Conservation (phyloP, 352 stramenopile genomes). For the Globisporangium cederbergense region DNA sequence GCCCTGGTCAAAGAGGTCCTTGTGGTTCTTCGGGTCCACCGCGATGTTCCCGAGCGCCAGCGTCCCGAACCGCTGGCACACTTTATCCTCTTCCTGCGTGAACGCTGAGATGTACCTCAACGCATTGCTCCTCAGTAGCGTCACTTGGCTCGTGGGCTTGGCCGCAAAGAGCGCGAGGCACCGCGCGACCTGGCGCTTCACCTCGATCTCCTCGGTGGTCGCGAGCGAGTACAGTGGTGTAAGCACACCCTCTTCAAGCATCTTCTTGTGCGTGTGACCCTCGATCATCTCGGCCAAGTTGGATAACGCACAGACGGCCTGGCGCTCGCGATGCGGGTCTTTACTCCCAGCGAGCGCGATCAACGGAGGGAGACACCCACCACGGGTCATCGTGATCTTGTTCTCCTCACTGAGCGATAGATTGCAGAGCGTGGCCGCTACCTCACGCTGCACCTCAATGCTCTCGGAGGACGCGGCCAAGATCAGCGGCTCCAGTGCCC, state of each 20-base stretch:
- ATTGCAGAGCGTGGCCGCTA: constrained; percentile 93
- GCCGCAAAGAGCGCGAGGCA: constrained; percentile 93
- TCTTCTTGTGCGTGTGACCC: constrained; percentile 92
- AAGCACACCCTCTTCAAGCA: constrained; percentile 92
- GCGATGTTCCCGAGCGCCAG: constrained; percentile 92
- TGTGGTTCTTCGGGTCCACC: constrained; percentile 85
- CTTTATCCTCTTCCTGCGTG: constrained; percentile 67
- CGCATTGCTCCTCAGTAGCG: constrained; percentile 84
- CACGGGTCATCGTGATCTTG: constrained; percentile 94
- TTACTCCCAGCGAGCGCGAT: constrained; percentile 83
- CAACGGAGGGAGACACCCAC: constrained; percentile 91
- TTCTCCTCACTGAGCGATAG: constrained; percentile 95
- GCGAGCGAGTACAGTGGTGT: constrained; percentile 87
- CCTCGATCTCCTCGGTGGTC: constrained; percentile 73
- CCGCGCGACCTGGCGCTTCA: constrained; percentile 90
- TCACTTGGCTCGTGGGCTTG: constrained; percentile 88
- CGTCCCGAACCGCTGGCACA: constrained; percentile 88
- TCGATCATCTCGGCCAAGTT: constrained; percentile 97
- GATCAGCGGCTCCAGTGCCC: constrained; percentile 94
- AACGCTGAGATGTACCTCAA: constrained; percentile 88
- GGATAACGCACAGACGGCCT: constrained; percentile 90
- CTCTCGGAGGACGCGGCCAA: constrained; percentile 87
- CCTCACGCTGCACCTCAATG: constrained; percentile 95
- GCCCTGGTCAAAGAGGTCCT: constrained; percentile 91
- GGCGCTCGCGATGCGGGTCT: constrained; percentile 91